These are phyloP conservation scores for Gossypium turneri DNA, from an alignment of 345 rosid species.

Conservation along the genomic window DNA sequence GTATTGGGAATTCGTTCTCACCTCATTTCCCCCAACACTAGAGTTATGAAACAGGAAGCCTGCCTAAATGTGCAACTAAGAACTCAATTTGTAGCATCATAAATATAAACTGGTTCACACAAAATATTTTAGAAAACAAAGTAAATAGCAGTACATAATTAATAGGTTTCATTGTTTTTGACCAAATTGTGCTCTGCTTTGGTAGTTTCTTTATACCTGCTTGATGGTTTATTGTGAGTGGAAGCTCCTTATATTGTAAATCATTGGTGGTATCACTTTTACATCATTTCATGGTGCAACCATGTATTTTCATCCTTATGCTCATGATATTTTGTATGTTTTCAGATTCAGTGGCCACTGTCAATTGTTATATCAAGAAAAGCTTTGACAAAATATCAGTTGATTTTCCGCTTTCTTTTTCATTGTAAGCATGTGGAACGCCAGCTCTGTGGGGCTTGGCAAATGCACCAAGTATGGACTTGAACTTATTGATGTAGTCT, in stretches of 20 bases:
- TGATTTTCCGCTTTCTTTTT: slow-evolving; percentile 85
- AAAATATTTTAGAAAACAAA: neutral
- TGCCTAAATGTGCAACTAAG: neutral
- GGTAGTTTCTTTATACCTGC: neutral
- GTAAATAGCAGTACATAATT: neutral
- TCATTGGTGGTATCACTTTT: neutral
- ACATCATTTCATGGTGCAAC: neutral
- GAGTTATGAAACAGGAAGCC: neutral
- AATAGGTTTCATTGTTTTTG: neutral
- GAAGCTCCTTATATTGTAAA: neutral
- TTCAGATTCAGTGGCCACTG: slow-evolving; percentile 94
- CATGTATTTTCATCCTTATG: neutral
- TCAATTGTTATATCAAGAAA: slow-evolving; percentile 89
- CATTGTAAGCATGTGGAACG: slow-evolving; percentile 96
- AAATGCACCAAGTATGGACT: slow-evolving; percentile 80
- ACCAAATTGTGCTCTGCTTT: neutral
- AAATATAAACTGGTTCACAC: neutral
- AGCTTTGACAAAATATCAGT: slow-evolving; percentile 81
- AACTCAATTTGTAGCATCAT: neutral
- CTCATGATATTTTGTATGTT: slow-evolving; percentile 7
- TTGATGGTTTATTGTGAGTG: neutral
- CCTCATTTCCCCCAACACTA: neutral
- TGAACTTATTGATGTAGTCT: slow-evolving; percentile 10
- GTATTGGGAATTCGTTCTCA: neutral
- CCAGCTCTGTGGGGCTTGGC: slow-evolving; percentile 96